Percentiles rank a stretch among this genome's conserved stretches.
Conservation (phyloP, 2,329 filamentous ascomycete genomes). For the Sclerotinia minor region DNA sequence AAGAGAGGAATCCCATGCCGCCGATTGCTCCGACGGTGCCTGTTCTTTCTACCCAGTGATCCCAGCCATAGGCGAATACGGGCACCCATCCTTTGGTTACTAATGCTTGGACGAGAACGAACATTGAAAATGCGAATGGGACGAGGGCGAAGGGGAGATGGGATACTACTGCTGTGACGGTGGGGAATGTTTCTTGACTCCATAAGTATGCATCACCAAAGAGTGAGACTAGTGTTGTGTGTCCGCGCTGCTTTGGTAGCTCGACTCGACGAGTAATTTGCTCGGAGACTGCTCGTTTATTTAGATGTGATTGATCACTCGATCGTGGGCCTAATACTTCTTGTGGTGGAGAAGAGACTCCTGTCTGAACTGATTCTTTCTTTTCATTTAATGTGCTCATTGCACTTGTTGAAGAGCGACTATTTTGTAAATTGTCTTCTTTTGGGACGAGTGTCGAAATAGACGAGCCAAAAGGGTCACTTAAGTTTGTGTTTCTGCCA, state of each 20-base stretch:
- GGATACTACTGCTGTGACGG: conserved; percentile 61
- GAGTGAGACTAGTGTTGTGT: conserved; percentile 55
- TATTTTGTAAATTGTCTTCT: conserved; percentile 26
- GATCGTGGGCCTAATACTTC: neutral
- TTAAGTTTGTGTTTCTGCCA: neutral
- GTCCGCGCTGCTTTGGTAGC: conserved; percentile 28
- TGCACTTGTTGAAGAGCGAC: conserved; percentile 23
- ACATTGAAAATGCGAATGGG: conserved; percentile 73
- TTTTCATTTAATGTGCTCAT: conserved; percentile 30
- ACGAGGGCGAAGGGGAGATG: conserved; percentile 68
- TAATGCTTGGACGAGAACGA: conserved; percentile 69
- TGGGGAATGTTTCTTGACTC: conserved; percentile 70
- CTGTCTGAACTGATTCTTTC: conserved; percentile 19
- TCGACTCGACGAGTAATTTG: conserved; percentile 18
- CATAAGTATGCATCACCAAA: conserved; percentile 51
- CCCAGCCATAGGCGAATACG: conserved; percentile 72
- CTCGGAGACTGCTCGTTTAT: conserved; percentile 26
- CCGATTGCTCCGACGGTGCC: conserved; percentile 68
- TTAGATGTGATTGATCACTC: conserved; percentile 1
- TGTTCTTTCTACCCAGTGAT: conserved; percentile 69
- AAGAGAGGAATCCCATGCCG: conserved; percentile 72
- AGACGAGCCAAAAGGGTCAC: neutral
- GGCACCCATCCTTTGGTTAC: conserved; percentile 74
- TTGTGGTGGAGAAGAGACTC: neutral
- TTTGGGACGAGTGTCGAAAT: neutral